Percentiles rank a stretch among this genome's conserved stretches.
phyloP scores from a whole-genome alignment of 192 early-diverging fungal genomes.

The Podila horticola region DNA sequence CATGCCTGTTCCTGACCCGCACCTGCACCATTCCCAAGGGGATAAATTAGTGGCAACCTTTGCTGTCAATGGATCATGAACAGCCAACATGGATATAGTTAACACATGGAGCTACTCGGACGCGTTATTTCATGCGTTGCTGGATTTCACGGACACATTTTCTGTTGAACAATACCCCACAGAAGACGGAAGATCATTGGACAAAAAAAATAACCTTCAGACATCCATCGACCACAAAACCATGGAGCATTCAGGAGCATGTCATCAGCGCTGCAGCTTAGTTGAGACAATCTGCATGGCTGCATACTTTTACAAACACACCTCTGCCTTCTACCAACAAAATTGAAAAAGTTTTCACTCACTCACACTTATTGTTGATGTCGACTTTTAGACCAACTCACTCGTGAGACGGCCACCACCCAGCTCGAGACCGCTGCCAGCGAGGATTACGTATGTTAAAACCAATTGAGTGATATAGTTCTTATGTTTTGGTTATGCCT shows the following conservation, averaged over 20 bases:
- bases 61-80: neutral
- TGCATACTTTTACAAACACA: neutral
- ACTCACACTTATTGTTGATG: neutral
- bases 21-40: neutral
- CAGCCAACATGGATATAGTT: too few relatives aligned
- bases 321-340: slow-evolving; percentile 1
- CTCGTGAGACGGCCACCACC: slow-evolving; percentile 84
- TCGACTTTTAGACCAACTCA: slow-evolving; percentile 65
- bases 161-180: too few relatives aligned
- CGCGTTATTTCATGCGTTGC: too few relatives aligned
- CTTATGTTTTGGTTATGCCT: neutral
- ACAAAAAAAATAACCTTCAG: too few relatives aligned
- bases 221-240: too few relatives aligned
- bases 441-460: slow-evolving; percentile 86
- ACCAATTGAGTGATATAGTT: neutral
- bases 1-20: neutral
- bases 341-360: neutral
- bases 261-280: too few relatives aligned
- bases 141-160: too few relatives aligned
- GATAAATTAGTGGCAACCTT: neutral
- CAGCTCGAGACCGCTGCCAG: slow-evolving; percentile 78
- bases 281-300: neutral
- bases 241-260: too few relatives aligned
- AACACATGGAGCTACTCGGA: too few relatives aligned
- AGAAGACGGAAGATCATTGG: too few relatives aligned